Conservation (phyloP, 495 filamentous ascomycete species). For the Zalerion maritima region DNA sequence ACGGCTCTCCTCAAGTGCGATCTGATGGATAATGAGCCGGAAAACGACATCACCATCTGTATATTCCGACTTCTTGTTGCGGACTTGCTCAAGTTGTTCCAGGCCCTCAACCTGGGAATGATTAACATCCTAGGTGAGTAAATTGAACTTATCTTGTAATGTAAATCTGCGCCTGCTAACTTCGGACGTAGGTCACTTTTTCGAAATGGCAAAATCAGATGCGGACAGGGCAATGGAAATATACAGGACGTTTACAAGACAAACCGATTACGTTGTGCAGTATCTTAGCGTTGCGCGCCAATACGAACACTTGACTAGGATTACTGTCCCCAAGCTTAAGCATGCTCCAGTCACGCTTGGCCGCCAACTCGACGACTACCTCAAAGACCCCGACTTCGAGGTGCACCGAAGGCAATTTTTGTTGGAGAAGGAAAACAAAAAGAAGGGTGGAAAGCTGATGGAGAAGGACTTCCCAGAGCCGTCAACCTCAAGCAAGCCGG, state of each 20-base stretch:
- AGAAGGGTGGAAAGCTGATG: constrained; percentile 30
- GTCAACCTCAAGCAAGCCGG: constrained; percentile 11
- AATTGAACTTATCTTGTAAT: not conserved
- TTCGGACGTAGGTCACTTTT: constrained; percentile 64
- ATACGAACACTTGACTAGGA: constrained; percentile 77
- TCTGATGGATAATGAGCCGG: constrained; percentile 75
- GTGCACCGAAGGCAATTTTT: constrained; percentile 84
- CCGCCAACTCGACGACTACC: constrained; percentile 81
- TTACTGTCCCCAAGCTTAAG: constrained; percentile 95
- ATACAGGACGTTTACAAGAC: constrained; percentile 83
- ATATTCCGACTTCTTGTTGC: constrained; percentile 89
- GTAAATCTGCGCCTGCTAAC: constrained; percentile 4
- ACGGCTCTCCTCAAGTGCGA: constrained; percentile 76
- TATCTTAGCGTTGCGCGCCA: constrained; percentile 77
- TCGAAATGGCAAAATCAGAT: constrained; percentile 92
- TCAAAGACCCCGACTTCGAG: constrained; percentile 94
- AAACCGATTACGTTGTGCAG: constrained; percentile 84
- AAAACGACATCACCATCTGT: constrained; percentile 93
- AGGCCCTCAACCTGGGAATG: constrained; percentile 91
- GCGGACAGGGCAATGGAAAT: constrained; percentile 84
- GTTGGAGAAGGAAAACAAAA: constrained; percentile 70
- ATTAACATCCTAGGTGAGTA: constrained; percentile 86
- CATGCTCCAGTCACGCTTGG: constrained; percentile 88
- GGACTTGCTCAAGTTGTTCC: constrained; percentile 81
- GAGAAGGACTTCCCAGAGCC: constrained; percentile 16